Evolutionary conservation across 139 green algal genomes (phyloP), one percentile per base, ranked within the genome.

Genomic region (Nannochloris sp.): DNA sequence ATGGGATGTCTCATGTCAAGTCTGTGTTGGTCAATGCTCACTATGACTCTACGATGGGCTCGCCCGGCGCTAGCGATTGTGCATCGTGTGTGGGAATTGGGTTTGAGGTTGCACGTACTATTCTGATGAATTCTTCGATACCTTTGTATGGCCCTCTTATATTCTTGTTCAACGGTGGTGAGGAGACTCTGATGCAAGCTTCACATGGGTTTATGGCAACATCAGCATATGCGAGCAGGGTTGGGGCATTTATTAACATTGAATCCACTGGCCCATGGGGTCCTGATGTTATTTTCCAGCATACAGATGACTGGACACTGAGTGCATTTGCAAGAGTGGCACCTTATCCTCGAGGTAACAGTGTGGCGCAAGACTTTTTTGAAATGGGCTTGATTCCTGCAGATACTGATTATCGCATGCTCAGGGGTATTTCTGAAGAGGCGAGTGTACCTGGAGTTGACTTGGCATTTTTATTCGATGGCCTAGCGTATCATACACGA

Each of bases 391-490:
- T 92, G 29, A 84, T 91, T 31, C 84, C 85, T 2, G 84, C 81
- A 3, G 85, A 92, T 73, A 88, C 82, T 1, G 85, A 92, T 58
- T 92, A 79, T 65, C 70, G 82, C 16, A 84, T 92, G 79, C 84
- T 89, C 62, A 70, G 53, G n/a, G 69, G 65, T 51, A 57, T 63
- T 13, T 61, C 71, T 58, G 63, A 74, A 40, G 37, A 77, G 69
- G 40, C 58, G 8, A 3, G 75, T 44, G 14, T 91, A 63, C 80
- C 82, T 6, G 85, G 85, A 26, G 62, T 92, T 12, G 85, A 91
- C 58, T 53, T 86, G 1, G 85, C 83, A 1, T 86, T 84, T 48
- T 58, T 91, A 5, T 70, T 85, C 45, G 85, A 83, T 62, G 71
- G 64, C 2, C 61, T 63, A 5, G 77, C 71, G 0, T 92, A 92